phyloP scores from a whole-genome alignment of 2,329 filamentous ascomycete genomes.

The Aspergillus quadricinctus region DNA sequence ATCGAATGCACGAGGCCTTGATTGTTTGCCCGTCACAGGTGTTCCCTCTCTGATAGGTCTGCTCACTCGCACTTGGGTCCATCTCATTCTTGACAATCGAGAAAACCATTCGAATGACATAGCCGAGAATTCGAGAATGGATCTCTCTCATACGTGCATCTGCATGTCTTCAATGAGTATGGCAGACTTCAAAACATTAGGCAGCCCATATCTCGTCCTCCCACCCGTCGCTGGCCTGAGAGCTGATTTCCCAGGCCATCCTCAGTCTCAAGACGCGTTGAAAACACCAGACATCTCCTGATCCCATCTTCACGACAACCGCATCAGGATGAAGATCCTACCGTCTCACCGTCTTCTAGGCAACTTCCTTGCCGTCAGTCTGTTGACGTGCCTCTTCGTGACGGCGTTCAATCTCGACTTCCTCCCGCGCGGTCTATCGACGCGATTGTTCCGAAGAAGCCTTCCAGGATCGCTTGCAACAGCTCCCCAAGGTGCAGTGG shows the following conservation, averaged over 20 bases:
- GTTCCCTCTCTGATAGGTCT: not conserved
- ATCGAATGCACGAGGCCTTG: not conserved
- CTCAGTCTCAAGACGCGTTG: not conserved
- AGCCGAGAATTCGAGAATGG: not conserved
- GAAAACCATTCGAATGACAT: not conserved
- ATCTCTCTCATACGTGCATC: not conserved
- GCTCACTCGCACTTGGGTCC: not conserved
- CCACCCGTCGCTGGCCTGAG: not conserved
- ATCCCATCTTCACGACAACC: not conserved
- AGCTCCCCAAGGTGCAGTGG: constrained; percentile 17
- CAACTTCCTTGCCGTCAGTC: constrained; percentile 3
- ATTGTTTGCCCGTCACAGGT: not conserved
- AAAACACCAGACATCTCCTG: not conserved
- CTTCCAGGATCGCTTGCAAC: constrained; percentile 17
- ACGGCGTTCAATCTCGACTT: constrained; percentile 9
- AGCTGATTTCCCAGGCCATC: not conserved
- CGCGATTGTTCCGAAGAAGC: constrained; percentile 10
- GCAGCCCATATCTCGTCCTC: not conserved
- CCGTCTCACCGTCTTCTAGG: constrained; percentile 1
- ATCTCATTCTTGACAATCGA: not conserved
- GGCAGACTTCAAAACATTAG: not conserved
- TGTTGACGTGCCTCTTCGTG: constrained; percentile 8
- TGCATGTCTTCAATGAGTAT: not conserved
- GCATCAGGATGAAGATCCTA: constrained; percentile 8
- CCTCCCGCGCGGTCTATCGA: constrained; percentile 1